Evolutionary conservation across 2,329 filamentous ascomycete species (phyloP), one percentile per base, ranked within the genome.

Genomic region (Neonectria magnoliae): DNA sequence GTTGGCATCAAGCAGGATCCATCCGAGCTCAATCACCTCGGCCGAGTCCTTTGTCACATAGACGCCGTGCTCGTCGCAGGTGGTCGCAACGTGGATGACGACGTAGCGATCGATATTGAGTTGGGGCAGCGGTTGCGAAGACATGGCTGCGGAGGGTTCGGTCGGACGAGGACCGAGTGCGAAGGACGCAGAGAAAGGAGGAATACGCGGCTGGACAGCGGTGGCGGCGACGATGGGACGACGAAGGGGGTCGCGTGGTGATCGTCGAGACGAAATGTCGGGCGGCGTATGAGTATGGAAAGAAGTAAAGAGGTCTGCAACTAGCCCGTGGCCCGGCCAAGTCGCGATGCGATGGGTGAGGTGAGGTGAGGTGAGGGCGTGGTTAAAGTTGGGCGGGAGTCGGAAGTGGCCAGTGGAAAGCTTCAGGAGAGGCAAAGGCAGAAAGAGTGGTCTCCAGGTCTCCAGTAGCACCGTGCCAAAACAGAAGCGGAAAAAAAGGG

Each of bases 41-140:
- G 96, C 96, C 64, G 96, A 98, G 82, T 99, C 96, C 83, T 98
- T 98, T 65, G 96, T 99, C 64, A 99, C 96, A 81, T 99, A 99
- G 71, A 99, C 96, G 68, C 96, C 96, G 82, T 99, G 96, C 81
- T 99, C 96, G 81, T 99, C 96, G 83, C 96, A 99, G 73, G 96
- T 99, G 38, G 96, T 99, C 69, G 96, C 96, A 77, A 98, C 95
- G 82, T 99, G 96, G 80, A 98, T 97, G 77, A 99, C 93, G 71
- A 98, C 92, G 83, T 97, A 99, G 80, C 95, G 93, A 84, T 99
- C 96, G 82, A 97, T 88, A 82, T 91, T 91, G 73, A 90, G 86
- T 73, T 88, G 88, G 55, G 84, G 85, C 59, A 76, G 68, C 69
- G 78, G 78, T 72, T 81, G 80, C 60, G 80, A 75, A 73, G 80